Evolutionary conservation across 305 asterid species (phyloP).

Genomic region (Solanum chacoense): DNA sequence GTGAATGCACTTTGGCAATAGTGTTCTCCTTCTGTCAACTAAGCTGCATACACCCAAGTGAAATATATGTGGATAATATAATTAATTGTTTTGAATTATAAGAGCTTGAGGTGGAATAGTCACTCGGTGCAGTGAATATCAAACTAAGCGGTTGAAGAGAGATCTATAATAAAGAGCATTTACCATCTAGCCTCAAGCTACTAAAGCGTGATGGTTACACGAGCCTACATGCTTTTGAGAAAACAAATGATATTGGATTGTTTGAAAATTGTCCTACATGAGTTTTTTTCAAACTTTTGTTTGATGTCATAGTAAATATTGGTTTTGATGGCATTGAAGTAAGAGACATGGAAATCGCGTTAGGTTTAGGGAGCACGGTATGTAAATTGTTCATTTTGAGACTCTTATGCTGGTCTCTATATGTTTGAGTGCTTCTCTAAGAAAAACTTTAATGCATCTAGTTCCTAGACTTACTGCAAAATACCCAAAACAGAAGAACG

Average conservation of each 20-base stretch:
- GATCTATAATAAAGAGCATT: neutral
- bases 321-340: neutral
- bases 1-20: neutral
- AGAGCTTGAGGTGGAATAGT: neutral
- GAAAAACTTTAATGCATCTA: neutral
- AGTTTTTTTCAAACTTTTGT: neutral
- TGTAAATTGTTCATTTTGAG: neutral
- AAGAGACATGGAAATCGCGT: neutral
- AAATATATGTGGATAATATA: neutral
- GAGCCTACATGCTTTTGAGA: neutral
- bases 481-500: neutral
- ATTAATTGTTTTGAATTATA: neutral
- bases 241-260: neutral
- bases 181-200: neutral
- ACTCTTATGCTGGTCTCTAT: neutral
- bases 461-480: neutral
- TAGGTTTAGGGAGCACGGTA: neutral
- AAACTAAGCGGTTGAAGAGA: neutral
- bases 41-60: neutral
- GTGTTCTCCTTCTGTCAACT: neutral
- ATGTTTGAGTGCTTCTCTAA: neutral
- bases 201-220: neutral
- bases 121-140: neutral
- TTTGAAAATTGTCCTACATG: neutral
- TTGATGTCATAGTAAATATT: neutral